Conservation (phyloP, 129 eudicot species). For the Gnaphalium uliginosum region DNA sequence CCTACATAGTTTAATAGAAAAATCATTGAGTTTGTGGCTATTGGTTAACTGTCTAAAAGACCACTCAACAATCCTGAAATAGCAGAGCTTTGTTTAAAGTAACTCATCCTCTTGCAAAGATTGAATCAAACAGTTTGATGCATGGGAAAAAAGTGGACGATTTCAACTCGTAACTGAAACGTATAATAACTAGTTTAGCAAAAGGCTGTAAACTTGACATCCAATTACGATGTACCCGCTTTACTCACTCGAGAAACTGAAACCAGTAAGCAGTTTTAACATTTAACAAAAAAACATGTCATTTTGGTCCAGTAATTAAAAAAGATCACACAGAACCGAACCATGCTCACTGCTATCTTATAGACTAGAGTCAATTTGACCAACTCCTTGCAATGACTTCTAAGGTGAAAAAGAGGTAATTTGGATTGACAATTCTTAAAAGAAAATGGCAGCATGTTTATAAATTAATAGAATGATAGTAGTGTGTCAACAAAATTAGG, state of each 20-base stretch:
- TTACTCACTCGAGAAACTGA: not conserved
- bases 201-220: not conserved
- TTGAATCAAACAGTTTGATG: not conserved
- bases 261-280: not conserved
- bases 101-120: not conserved
- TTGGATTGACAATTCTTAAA: not conserved
- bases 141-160: not conserved
- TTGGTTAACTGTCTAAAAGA: slow-evolving; percentile 12
- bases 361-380: not conserved
- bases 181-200: not conserved
- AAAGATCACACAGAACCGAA: slow-evolving; percentile 1
- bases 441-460: not conserved
- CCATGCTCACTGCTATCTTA: not conserved
- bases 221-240: not conserved
- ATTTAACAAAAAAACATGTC: not conserved
- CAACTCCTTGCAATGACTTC: not conserved
- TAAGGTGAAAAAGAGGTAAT: slow-evolving; percentile 12
- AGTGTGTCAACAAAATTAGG: not conserved
- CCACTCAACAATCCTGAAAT: not conserved
- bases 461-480: no score
- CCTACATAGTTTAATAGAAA: slow-evolving; percentile 45
- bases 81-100: not conserved
- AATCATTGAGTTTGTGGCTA: not conserved
- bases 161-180: not conserved
- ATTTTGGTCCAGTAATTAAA: not conserved